phyloP scores from a whole-genome alignment of 2,329 filamentous ascomycete genomes.

The Biscogniauxia mediterranea region DNA sequence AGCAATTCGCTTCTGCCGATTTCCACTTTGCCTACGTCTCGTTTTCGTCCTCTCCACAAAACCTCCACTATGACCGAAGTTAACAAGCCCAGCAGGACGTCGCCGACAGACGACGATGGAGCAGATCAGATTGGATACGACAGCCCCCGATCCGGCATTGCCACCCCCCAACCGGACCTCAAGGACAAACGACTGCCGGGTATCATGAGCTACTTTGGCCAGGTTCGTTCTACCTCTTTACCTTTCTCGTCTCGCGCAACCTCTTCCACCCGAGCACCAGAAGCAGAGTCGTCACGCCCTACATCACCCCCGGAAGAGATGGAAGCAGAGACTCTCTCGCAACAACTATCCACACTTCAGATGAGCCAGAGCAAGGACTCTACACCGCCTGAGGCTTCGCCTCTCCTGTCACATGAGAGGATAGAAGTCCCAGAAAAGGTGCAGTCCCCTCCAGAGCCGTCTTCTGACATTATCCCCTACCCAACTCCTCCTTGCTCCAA shows the following conservation, averaged over 20 bases:
- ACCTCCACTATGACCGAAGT: constrained; percentile 36
- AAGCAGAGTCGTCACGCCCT: constrained; percentile 35
- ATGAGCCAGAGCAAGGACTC: constrained; percentile 25
- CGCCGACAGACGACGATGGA: constrained; percentile 65
- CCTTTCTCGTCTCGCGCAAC: constrained; percentile 43
- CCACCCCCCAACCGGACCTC: constrained; percentile 89
- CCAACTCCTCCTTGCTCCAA: constrained; percentile 58
- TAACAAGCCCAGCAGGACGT: constrained; percentile 55
- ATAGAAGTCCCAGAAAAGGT: constrained; percentile 32
- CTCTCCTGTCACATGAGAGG: constrained; percentile 41
- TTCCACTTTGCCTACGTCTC: neutral
- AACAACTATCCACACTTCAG: constrained; percentile 23
- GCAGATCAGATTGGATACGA: constrained; percentile 78
- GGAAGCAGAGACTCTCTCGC: constrained; percentile 22
- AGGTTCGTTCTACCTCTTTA: constrained; percentile 92
- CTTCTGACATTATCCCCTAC: constrained; percentile 43
- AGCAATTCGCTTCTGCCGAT: constrained; percentile 1
- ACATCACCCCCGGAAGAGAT: constrained; percentile 35
- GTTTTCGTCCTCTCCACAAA: neutral
- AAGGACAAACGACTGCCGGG: constrained; percentile 93
- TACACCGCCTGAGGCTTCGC: constrained; percentile 27
- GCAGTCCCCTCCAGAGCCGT: constrained; percentile 28
- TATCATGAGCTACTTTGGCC: constrained; percentile 96
- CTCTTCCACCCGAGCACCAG: constrained; percentile 40
- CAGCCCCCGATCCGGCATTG: constrained; percentile 85